These are phyloP conservation scores for Penicillium paradoxum DNA, from an alignment of 495 filamentous ascomycete species.

Conservation along the genomic window DNA sequence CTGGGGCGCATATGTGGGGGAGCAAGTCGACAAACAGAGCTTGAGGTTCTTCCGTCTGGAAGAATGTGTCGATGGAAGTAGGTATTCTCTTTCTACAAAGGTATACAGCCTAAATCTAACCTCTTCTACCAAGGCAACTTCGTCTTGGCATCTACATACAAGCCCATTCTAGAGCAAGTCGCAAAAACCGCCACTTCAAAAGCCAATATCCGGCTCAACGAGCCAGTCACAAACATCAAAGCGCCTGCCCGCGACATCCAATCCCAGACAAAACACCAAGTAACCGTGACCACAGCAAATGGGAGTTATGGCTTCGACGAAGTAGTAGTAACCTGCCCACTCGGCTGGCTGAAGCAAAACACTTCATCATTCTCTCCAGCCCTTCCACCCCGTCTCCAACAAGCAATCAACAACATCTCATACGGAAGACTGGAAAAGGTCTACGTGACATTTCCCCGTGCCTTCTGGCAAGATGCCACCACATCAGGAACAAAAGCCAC, in stretches of 20 bases:
- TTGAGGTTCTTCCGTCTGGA: conserved; percentile 93
- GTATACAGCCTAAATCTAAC: not conserved
- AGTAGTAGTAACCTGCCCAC: conserved; percentile 75
- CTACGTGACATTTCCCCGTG: conserved; percentile 76
- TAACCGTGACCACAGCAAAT: conserved; percentile 52
- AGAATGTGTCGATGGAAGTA: conserved; percentile 86
- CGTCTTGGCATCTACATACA: conserved; percentile 84
- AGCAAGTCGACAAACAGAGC: conserved; percentile 70
- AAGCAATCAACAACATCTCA: conserved; percentile 72
- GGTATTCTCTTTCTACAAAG: conserved; percentile 18
- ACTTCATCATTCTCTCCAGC: conserved; percentile 61
- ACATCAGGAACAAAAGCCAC: conserved; percentile 6
- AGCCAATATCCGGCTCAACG: conserved; percentile 55
- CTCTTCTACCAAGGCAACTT: conserved; percentile 61
- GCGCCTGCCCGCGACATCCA: conserved; percentile 17
- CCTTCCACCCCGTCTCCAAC: conserved; percentile 58
- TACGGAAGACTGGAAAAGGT: conserved; percentile 92
- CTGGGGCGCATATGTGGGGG: conserved; percentile 90
- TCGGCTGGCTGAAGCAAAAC: conserved; percentile 86
- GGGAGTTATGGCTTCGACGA: conserved; percentile 67
- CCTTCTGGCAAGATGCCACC: conserved; percentile 50
- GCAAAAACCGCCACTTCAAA: conserved; percentile 57
- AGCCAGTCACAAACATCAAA: conserved; percentile 52
- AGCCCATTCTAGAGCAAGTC: conserved; percentile 64
- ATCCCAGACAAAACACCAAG: conserved; percentile 16